Evolutionary conservation across 1,139 yeast genomes (phyloP).

Genomic region (Pichia sp.): DNA sequence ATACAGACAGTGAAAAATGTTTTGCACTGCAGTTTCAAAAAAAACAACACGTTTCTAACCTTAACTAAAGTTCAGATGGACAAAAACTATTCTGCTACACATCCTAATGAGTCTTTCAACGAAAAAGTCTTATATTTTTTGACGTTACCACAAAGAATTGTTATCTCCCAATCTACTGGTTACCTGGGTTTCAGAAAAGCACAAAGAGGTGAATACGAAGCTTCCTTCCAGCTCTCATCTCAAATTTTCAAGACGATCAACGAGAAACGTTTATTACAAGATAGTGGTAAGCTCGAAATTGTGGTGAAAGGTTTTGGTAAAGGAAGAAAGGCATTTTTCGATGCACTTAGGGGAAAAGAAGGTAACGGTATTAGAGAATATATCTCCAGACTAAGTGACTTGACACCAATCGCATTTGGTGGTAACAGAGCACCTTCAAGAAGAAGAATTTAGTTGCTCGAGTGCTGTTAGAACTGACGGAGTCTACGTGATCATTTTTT

Average conservation of each 20-base stretch:
- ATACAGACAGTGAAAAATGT: constrained; percentile 52
- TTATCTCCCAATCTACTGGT: constrained; percentile 66
- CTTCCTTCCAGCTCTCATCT: constrained; percentile 82
- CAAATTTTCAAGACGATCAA: constrained; percentile 64
- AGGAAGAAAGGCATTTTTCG: constrained; percentile 82
- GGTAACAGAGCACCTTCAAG: constrained; percentile 83
- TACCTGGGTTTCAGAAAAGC: constrained; percentile 72
- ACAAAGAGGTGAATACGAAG: constrained; percentile 88
- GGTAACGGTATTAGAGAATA: constrained; percentile 64
- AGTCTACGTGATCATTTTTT: not conserved
- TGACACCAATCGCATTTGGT: constrained; percentile 83
- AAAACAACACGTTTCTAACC: constrained; percentile 80
- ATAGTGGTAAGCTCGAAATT: constrained; percentile 54
- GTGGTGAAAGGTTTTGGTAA: constrained; percentile 80
- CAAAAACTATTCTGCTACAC: constrained; percentile 52
- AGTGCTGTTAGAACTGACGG: not conserved
- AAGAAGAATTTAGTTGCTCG: constrained; percentile 59
- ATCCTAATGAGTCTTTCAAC: constrained; percentile 57
- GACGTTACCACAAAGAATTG: constrained; percentile 74
- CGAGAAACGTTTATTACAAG: constrained; percentile 24
- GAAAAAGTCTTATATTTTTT: constrained; percentile 75
- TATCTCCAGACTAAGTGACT: constrained; percentile 69
- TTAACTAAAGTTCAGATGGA: constrained; percentile 71
- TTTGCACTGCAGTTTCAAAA: constrained; percentile 70
- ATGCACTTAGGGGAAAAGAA: constrained; percentile 86